Base-by-base conservation (phyloP, 768 basidiomycete genomes). In the Tremella fuciformis region DNA sequence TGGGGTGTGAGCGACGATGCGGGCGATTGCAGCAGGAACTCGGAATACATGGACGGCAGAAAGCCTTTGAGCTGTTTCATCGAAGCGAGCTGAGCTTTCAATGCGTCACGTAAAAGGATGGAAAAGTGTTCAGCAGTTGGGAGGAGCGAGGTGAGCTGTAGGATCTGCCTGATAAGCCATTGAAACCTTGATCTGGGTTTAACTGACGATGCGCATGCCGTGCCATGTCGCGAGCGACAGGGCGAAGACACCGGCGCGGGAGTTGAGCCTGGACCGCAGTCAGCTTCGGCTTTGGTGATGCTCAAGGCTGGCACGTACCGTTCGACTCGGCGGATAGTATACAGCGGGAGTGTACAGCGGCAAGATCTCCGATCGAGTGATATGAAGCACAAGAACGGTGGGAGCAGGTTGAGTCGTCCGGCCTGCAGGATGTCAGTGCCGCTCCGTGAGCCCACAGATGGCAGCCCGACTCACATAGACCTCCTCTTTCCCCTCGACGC, bases 51-150 rank as follows among this genome's bases (percentile, higher is more conserved):
- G 1, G 91, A 89, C 78, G 89, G 88, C 26, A 89, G 84, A 74
- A 98, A 97, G 13, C 82, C 81, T 77, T 93, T 96, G 58, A 97
- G 88, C 13, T 80, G 79, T 77, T 96, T 96, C 92, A 99, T 99
- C 71, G 87, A 85, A 1, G 93, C 88, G 15, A 87, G 84, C 72
- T 76, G 62, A 19, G 38, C 24, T 78, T 92, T 96, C 63, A 99
- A 83, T 2, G 89, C 86, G 66, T 93, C 88, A 8, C 92, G 86
- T 0, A 99, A 83, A 4, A 91, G 80, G 1, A 86, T 83, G 72
- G 93, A 96, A 81, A 98, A 99, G 29, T 87, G 82, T 67, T 96
- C 92, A 16, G 93, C 94, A 0, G 91, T 91, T 15, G 92, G 91
- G 24, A 92, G 83, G 22, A 98, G 82, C 1, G 91, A 90, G 0